These are phyloP conservation scores for Penicillium hesseltinei DNA, from an alignment of 2,329 filamentous ascomycete species.

Conservation along the genomic window DNA sequence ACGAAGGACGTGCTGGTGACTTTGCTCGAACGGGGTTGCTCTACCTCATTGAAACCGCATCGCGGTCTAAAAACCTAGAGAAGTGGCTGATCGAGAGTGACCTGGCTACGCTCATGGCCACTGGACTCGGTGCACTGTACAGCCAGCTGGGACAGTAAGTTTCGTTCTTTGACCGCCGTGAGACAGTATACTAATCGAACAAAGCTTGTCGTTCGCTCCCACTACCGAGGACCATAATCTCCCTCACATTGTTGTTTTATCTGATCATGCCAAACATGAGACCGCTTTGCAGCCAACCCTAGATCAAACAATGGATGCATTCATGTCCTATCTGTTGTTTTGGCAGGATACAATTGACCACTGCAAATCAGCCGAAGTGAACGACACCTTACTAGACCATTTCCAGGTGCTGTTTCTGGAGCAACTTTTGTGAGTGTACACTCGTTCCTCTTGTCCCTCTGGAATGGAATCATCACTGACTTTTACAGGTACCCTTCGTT, in stretches of 20 bases:
- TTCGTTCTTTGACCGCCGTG: not conserved
- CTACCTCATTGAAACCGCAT: conserved; percentile 93
- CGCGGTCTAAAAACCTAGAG: conserved; percentile 76
- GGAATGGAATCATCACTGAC: conserved; percentile 3
- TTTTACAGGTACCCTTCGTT: conserved; percentile 79
- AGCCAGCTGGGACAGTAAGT: conserved; percentile 63
- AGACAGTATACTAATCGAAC: conserved; percentile 49
- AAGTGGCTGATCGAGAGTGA: conserved; percentile 98
- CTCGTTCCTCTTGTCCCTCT: not conserved
- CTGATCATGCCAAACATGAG: conserved; percentile 76
- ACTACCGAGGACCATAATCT: conserved; percentile 63
- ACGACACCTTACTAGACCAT: conserved; percentile 89
- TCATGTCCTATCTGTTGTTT: conserved; percentile 90
- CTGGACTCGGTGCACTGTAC: conserved; percentile 77
- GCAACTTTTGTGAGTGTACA: conserved; percentile 71
- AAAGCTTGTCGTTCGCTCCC: conserved; percentile 77
- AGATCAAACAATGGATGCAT: conserved; percentile 84
- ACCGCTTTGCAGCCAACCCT: conserved; percentile 77
- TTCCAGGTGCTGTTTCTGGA: conserved; percentile 96
- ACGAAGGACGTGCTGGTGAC: conserved; percentile 90
- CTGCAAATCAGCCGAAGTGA: conserved; percentile 87
- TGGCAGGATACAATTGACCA: conserved; percentile 99
- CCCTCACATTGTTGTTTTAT: conserved; percentile 81
- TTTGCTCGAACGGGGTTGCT: conserved; percentile 91
- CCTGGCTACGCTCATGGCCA: conserved; percentile 94